Base-by-base conservation (phyloP, 306 rosid genomes). In the Vigna radiata region DNA sequence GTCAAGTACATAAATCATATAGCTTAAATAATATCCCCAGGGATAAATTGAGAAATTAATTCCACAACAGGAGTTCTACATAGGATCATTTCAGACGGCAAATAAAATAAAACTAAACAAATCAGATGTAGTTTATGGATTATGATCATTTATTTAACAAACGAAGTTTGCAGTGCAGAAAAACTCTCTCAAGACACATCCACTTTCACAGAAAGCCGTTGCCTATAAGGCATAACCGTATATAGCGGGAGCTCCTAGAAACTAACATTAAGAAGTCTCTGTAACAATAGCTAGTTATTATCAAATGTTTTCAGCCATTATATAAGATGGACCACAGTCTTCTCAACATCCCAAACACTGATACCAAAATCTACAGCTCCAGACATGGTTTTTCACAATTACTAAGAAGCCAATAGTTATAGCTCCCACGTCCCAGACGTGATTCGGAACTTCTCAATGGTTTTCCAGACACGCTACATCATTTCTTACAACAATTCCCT, bases 1-100 rank as follows among this genome's bases (percentile, higher is more conserved):
- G 68, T 73, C 84, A 87, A 82, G 80, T 19, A 74, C 49, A 80
- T 59, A 33, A 79, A 72, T 65, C n/a, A 37, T 54, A 50, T 66
- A 36, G 47, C 41, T 52, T 79, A 60, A 76, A 36, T 59, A 61
- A 53, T 44, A 82, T 14, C 36, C 70, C 39, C 77, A 73, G n/a
- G 33, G 68, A 41, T 65, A 21, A 63, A 78, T 70, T 41, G 46
- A 79, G 68, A 82, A 83, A 79, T 36, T 44, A 77, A 60, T 8
- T 64, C 8, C 41, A 50, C 19, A n/a, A 43, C 48, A 67, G 15
- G 58, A 75, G 58, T 1, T 76, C 44, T 50, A 80, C 55, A 77
- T 43, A 47, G 31, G 37, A 49, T n/a, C 74, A 77, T 76, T 77
- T 44, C 14, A 6, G 77, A 72, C 55, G 0, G 43, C 3, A 8